Conservation (phyloP, 352 stramenopile species). For the Pythium volutum region DNA sequence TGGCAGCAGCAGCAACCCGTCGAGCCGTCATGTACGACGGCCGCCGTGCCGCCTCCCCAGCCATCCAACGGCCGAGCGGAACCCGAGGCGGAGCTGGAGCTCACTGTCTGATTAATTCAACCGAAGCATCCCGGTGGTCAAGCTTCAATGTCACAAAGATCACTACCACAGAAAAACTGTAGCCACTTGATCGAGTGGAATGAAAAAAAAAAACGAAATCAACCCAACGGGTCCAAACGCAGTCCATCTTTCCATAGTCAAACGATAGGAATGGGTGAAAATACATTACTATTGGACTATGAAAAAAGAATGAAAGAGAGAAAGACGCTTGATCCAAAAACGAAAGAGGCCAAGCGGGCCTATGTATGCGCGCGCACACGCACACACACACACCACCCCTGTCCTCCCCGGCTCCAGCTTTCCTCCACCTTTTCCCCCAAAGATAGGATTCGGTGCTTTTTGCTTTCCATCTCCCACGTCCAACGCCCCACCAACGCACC, state of each 20-base stretch:
- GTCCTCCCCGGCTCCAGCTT: constrained; percentile 20
- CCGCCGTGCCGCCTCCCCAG: neutral
- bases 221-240: neutral
- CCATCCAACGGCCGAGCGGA: neutral
- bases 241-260: constrained; percentile 16
- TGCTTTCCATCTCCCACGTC: constrained; percentile 11
- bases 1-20: constrained; percentile 47
- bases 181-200: neutral
- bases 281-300: constrained; percentile 34
- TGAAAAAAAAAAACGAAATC: neutral
- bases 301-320: constrained; percentile 27
- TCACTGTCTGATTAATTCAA: constrained; percentile 2
- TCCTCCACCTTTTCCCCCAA: constrained; percentile 19
- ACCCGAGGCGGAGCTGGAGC: neutral
- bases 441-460: constrained; percentile 2
- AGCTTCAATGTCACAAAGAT: constrained; percentile 1
- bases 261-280: constrained; percentile 27
- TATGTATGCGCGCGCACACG: neutral
- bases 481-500: no score
- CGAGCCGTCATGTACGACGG: neutral
- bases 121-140: no score
- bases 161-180: neutral
- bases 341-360: neutral
- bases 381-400: neutral
- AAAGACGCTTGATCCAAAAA: constrained; percentile 28